These are phyloP conservation scores for Oryza glaberrima DNA, from an alignment of 176 grass and related monocot genomes.

Conservation along the genomic window DNA sequence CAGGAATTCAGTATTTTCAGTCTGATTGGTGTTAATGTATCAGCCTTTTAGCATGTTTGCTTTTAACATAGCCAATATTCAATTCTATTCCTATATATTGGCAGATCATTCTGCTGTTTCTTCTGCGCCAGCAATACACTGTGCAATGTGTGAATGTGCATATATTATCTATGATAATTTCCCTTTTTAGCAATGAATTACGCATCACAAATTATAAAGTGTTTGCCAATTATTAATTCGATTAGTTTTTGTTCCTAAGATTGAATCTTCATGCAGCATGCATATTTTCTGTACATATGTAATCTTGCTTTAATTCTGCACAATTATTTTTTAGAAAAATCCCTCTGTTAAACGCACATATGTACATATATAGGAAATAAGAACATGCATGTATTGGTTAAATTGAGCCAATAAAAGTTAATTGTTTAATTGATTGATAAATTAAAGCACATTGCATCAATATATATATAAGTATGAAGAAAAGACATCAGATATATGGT, in stretches of 20 bases:
- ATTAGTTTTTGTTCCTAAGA: not conserved
- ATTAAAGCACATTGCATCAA: not conserved
- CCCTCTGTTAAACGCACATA: not conserved
- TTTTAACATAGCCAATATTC: constrained; percentile 18
- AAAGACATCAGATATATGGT: not conserved
- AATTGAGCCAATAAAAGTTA: not conserved
- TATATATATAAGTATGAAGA: not conserved
- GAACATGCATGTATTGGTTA: not conserved
- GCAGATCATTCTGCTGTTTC: not conserved
- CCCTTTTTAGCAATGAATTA: not conserved
- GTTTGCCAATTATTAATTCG: not conserved
- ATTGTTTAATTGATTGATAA: not conserved
- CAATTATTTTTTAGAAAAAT: not conserved
- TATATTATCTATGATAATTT: not conserved
- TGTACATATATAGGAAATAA: not conserved
- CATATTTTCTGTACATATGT: not conserved
- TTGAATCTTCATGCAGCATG: not conserved
- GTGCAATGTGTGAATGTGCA: not conserved
- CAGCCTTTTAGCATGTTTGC: constrained; percentile 8
- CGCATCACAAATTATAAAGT: not conserved
- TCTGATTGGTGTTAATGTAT: not conserved
- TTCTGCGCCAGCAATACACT: no score
- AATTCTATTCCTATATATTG: not conserved
- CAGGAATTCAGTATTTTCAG: constrained; percentile 14
- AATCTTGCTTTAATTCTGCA: not conserved